Conservation (phyloP, 2,329 filamentous ascomycete species). For the Plenodomus lindquistii region DNA sequence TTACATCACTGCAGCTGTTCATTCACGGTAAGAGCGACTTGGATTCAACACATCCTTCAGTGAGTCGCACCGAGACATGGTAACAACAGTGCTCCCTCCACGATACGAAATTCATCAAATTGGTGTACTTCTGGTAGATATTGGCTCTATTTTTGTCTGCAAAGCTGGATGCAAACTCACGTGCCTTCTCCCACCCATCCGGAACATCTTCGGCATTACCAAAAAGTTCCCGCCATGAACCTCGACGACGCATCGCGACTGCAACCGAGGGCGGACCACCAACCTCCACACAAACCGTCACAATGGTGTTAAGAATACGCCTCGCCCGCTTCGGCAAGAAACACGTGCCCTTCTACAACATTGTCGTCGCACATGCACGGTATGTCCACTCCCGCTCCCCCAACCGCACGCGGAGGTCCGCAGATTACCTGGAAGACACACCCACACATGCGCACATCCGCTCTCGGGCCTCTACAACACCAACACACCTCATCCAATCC, state of each 20-base stretch:
- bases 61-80: no score
- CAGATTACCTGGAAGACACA: not conserved
- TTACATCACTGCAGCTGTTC: slow-evolving; percentile 11
- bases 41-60: not conserved
- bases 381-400: slow-evolving; percentile 48
- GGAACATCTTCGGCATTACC: slow-evolving; percentile 17
- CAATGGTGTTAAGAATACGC: slow-evolving; percentile 91
- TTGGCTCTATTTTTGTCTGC: no score
- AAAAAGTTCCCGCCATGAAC: slow-evolving; percentile 7
- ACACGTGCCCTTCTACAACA: slow-evolving; percentile 95
- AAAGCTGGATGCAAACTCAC: slow-evolving; percentile 15
- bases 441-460: not conserved
- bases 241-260: not conserved
- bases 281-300: slow-evolving; percentile 22
- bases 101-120: no score
- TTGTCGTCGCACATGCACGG: slow-evolving; percentile 92
- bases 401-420: slow-evolving; percentile 1
- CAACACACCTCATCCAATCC: not conserved
- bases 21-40: not conserved
- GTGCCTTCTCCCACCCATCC: slow-evolving; percentile 6
- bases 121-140: no score
- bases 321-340: slow-evolving; percentile 90
- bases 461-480: not conserved
- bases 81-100: no score
- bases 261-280: slow-evolving; percentile 2